Evolutionary conservation across 768 basidiomycete species (phyloP), one percentile per base, ranked within the genome.

Genomic region (Macrolepiota dolichaula): DNA sequence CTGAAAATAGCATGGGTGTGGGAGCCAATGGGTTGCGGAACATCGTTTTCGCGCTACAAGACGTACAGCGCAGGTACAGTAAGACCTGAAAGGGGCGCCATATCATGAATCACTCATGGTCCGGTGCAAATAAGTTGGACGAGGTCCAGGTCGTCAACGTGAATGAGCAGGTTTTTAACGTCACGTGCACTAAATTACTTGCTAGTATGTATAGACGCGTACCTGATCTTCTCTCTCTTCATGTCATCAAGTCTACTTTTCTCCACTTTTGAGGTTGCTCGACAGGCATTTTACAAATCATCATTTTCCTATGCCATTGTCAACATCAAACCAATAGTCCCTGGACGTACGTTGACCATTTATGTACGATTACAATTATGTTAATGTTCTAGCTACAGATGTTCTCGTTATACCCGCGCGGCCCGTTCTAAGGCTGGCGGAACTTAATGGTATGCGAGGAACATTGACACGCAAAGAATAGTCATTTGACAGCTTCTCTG

Each of bases 301-400:
- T 66, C 84, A 1, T 79, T 90, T 12, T 85, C 90, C 0, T 91
- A 83, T 72, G 96, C 92, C 1, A 89, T 97, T 63, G 96, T 98
- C 50, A 98, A 98, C 71, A 84, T 97, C 63, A 97, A 94, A 67
- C 96, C 96, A 0, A 87, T 97, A 65, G 86, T 96, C 9, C 94
- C 94, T 42, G 95, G 95, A 51, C 95, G 96, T 98, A 73, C 76
- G 92, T 29, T 51, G 19, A 7, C 4, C 22, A n/a, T 51, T 32
- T 10, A 55, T 17, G 5, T 27, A 15, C 12, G 15, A 55, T 12
- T 10, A 51, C 15, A 6, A n/a, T n/a, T 13, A 27, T 17, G 24
- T 38, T 11, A 50, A 38, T 25, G 29, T 47, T 10, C 11, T 40
- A 5, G 56, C 55, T 40, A 38, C 67, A 88, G 86, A 88, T 70